Evolutionary conservation across 1,284 basidiomycete species (phyloP).

Genomic region (Anthracocystis panici-leucophaei): DNA sequence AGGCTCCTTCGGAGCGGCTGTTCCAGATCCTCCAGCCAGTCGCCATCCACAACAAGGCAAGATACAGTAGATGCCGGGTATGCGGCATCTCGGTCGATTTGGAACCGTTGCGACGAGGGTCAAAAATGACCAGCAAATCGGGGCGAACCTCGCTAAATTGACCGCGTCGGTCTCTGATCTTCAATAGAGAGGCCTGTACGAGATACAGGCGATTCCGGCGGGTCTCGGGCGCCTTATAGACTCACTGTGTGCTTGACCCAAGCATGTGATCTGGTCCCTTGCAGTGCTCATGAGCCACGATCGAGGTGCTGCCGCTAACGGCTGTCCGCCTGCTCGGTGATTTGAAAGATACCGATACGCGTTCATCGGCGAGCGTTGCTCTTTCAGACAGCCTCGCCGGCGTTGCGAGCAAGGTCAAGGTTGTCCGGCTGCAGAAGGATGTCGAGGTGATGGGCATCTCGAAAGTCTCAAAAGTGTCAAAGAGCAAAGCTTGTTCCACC

Average conservation of each 20-base stretch:
- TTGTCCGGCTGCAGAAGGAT: slow-evolving; percentile 1
- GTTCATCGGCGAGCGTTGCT: not conserved
- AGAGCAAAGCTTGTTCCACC: not conserved
- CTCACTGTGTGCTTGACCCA: not conserved
- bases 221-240: not conserved
- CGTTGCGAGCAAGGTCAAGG: slow-evolving; percentile 3
- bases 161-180: too few species aligned
- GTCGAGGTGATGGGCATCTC: not conserved
- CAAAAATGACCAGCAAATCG: too few species aligned
- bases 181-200: too few species aligned
- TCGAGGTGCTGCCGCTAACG: not conserved
- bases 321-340: not conserved
- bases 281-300: not conserved
- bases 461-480: not conserved
- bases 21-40: too few species aligned
- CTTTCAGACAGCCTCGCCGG: not conserved
- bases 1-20: too few species aligned
- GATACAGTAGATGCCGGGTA: too few species aligned
- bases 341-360: not conserved
- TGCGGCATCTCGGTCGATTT: too few species aligned
- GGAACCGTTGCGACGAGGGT: too few species aligned
- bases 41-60: too few species aligned
- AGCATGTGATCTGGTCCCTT: slow-evolving; percentile 8
- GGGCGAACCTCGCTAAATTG: too few species aligned
- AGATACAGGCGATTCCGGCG: not conserved